phyloP scores from a whole-genome alignment of 2,329 filamentous ascomycete genomes.

The Talaromyces atroroseus region DNA sequence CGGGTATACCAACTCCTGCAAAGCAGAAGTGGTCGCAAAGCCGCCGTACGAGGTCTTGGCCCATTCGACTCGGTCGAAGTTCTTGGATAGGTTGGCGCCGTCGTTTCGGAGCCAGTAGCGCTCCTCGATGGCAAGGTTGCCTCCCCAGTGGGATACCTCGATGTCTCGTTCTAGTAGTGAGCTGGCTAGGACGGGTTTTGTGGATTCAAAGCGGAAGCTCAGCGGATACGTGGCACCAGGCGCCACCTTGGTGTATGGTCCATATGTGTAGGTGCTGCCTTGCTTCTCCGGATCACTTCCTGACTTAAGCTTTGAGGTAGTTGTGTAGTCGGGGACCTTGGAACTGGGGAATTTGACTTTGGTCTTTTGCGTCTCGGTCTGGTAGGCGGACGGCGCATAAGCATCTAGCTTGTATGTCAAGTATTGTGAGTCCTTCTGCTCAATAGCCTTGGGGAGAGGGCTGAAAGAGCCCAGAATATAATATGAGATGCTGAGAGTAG shows the following conservation, averaged over 20 bases:
- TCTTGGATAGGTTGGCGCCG: constrained; percentile 68
- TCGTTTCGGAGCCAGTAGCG: constrained; percentile 83
- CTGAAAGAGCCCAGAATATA: constrained; percentile 70
- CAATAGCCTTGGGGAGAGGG: constrained; percentile 74
- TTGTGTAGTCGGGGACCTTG: constrained; percentile 80
- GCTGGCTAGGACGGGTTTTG: constrained; percentile 79
- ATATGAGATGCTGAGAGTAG: constrained; percentile 84
- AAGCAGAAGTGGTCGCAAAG: constrained; percentile 68
- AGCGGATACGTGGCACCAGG: constrained; percentile 69
- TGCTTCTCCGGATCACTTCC: constrained; percentile 71
- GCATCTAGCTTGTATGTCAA: constrained; percentile 80
- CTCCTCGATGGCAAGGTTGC: constrained; percentile 92
- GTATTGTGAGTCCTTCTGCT: constrained; percentile 82
- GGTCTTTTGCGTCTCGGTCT: constrained; percentile 89
- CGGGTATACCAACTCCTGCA: constrained; percentile 76
- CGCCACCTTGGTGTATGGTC: constrained; percentile 75
- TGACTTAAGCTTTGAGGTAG: constrained; percentile 55
- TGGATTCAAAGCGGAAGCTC: constrained; percentile 88
- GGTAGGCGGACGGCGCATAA: constrained; percentile 77
- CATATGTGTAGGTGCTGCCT: constrained; percentile 82
- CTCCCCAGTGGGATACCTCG: constrained; percentile 96
- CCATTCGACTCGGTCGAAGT: constrained; percentile 75
- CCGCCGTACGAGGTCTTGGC: constrained; percentile 63
- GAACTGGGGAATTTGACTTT: constrained; percentile 81
- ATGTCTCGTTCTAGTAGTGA: constrained; percentile 79